Conservation (phyloP, 805 yeast genomes). For the Pichia occidentalis region DNA sequence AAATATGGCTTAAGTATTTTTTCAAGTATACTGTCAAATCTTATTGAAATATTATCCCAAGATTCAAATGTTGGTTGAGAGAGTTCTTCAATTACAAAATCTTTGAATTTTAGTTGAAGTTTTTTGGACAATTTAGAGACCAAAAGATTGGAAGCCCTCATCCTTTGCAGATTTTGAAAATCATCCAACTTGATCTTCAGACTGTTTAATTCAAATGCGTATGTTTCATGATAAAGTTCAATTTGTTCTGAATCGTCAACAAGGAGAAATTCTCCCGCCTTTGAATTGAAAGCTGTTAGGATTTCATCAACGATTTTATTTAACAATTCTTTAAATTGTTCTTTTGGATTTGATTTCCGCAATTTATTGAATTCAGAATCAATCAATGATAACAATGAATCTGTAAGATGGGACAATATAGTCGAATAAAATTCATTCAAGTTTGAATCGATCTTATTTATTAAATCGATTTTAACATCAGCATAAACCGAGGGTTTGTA, state of each 20-base stretch:
- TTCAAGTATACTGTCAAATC: slow-evolving; percentile 31
- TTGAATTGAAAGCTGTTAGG: slow-evolving; percentile 23
- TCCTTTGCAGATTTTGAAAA: slow-evolving; percentile 26
- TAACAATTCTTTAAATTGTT: slow-evolving; percentile 23
- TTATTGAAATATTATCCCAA: slow-evolving; percentile 54
- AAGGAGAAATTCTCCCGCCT: slow-evolving; percentile 30
- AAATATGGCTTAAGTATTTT: slow-evolving; percentile 8
- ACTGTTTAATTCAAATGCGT: background rate
- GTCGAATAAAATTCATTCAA: slow-evolving; percentile 38
- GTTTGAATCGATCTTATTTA: slow-evolving; percentile 40
- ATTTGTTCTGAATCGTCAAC: slow-evolving; percentile 31
- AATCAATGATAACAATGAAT: slow-evolving; percentile 29
- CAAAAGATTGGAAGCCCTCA: slow-evolving; percentile 37
- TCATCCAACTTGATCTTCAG: slow-evolving; percentile 5
- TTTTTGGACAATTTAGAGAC: slow-evolving; percentile 40
- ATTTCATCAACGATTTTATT: slow-evolving; percentile 18
- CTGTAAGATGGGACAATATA: slow-evolving; percentile 35
- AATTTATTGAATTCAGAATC: slow-evolving; percentile 19
- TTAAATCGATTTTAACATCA: slow-evolving; percentile 49
- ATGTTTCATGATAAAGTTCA: slow-evolving; percentile 21
- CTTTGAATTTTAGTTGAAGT: slow-evolving; percentile 42
- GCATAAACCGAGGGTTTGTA: slow-evolving; percentile 62
- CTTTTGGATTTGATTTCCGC: slow-evolving; percentile 19
- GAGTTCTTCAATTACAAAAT: slow-evolving; percentile 42
- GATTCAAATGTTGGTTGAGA: slow-evolving; percentile 42